Base-by-base conservation (phyloP, 805 yeast species). In the Limtongia smithiae region DNA sequence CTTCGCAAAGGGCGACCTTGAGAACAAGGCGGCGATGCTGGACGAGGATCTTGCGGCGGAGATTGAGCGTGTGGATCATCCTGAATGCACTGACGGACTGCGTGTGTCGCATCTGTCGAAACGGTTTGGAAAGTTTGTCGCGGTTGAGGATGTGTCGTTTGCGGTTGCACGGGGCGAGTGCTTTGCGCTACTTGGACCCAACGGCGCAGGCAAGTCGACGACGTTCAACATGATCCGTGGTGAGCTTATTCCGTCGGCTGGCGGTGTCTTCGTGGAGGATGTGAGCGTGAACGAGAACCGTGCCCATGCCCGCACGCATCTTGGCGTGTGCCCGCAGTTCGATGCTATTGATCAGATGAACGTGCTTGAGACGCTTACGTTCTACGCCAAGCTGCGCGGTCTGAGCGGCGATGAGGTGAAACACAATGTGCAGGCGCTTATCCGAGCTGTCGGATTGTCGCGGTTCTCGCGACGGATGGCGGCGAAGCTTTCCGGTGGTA, bases 261-360 rank as follows among this genome's bases (percentile, higher is more conserved):
- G 70, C 15, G 65, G 54, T 8, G 59, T 66, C 15, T 58, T 37
- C 48, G 67, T 66, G 15, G 61, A 59, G 28, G 68, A 62, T 15
- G 51, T 60, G 15, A 55, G 63, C 5, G 63, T 65, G 9, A 34
- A 50, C 15, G 35, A 50, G 21, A 57, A 66, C 45, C 55, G 62
- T 28, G 56, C 67, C 3, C 51, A 37, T 5, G 70, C 70, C 11
- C 58, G 70, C 14, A 44, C 65, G 8, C 55, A 57, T 36, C 62
- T 67, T n/a, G 71, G 71, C 2, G 70, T 67, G 8, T 67, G 70
- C 44, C 70, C 70, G 3, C 70, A 67, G 50, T 67, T 67, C 51
- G 70, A 67, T 49, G 69, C 70, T n/a, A 65, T 67, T 60, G 70
- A 67, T 38, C 61, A 59, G 43, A 53, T 67, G 62, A 66, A 62